Evolutionary conservation across 2,329 filamentous ascomycete species (phyloP).

Genomic region (Pyrenophora seminiperda): DNA sequence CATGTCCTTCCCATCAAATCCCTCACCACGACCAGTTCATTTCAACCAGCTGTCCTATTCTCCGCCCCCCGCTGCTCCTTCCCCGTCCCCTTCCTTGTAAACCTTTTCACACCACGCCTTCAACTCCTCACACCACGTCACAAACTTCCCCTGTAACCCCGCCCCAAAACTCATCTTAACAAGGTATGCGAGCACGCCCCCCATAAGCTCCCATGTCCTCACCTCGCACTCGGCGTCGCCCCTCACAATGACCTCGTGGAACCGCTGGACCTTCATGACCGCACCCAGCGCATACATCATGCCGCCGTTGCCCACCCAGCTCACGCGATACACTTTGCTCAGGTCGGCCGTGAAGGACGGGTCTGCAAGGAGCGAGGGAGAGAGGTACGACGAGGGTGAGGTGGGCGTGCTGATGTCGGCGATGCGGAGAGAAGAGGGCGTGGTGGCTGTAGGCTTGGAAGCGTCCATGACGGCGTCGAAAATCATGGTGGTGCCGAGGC

Average conservation of each 20-base stretch:
- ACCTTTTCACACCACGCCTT: slow-evolving; percentile 24
- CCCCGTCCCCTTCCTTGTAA: not conserved
- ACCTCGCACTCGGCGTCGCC: slow-evolving; percentile 26
- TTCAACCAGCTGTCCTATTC: no score
- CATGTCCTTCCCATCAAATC: no score
- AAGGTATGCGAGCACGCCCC: slow-evolving; percentile 22
- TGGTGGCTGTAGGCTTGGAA: slow-evolving; percentile 11
- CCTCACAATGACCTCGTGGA: slow-evolving; percentile 27
- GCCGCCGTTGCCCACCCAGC: slow-evolving; percentile 25
- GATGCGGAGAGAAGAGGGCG: slow-evolving; percentile 20
- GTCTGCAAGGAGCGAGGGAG: slow-evolving; percentile 11
- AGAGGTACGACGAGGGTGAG: slow-evolving; percentile 19
- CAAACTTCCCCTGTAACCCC: slow-evolving; percentile 23
- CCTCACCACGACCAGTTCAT: no score
- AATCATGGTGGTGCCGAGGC: slow-evolving; percentile 22
- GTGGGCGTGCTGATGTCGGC: slow-evolving; percentile 26
- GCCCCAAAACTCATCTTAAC: slow-evolving; percentile 24
- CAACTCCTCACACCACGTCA: slow-evolving; percentile 25
- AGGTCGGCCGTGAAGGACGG: slow-evolving; percentile 22
- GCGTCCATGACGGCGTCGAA: slow-evolving; percentile 28
- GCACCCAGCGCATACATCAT: slow-evolving; percentile 18
- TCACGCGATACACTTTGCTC: slow-evolving; percentile 24
- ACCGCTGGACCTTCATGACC: slow-evolving; percentile 20
- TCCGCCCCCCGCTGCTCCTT: not conserved
- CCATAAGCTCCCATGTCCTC: slow-evolving; percentile 29